Percentiles rank a stretch among this genome's conserved stretches.
Conservation (phyloP, 1,284 basidiomycete species). For the Moesziomyces sp. region DNA sequence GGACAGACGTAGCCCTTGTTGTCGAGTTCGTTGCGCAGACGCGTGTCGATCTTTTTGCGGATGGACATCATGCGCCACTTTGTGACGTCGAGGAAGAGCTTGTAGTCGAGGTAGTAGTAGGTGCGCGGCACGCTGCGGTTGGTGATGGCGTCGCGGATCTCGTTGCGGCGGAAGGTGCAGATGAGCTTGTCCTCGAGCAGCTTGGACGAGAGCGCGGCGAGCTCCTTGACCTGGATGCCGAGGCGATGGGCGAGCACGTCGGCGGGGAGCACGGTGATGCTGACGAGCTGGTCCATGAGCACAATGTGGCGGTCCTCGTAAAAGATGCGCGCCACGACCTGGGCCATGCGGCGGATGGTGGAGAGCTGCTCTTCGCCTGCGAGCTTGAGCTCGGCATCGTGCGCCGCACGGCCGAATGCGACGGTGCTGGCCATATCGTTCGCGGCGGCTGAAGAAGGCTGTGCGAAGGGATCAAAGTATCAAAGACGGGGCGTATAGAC, state of each 20-base stretch:
- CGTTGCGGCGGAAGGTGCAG: constrained; percentile 68
- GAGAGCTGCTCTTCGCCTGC: constrained; percentile 59
- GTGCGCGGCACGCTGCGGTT: constrained; percentile 45
- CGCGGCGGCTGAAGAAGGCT: no score
- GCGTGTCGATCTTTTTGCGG: constrained; percentile 81
- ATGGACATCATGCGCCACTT: constrained; percentile 98
- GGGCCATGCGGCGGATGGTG: constrained; percentile 74
- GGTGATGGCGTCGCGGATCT: constrained; percentile 47
- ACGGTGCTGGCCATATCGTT: constrained; percentile 31
- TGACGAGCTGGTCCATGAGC: constrained; percentile 89
- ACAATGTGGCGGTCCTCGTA: constrained; percentile 93
- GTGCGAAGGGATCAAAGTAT: neutral
- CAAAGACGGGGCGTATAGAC: no score
- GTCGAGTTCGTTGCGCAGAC: constrained; percentile 73
- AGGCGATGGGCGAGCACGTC: constrained; percentile 88
- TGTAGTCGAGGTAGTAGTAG: constrained; percentile 97
- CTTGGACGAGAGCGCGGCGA: constrained; percentile 88
- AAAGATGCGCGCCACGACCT: constrained; percentile 90
- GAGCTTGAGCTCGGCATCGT: constrained; percentile 40
- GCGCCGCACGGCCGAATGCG: constrained; percentile 28
- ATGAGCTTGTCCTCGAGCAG: constrained; percentile 82
- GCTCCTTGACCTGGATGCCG: constrained; percentile 89
- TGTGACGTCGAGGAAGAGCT: constrained; percentile 93
- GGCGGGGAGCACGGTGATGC: constrained; percentile 88
- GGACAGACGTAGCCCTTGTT: constrained; percentile 96